Conservation (phyloP, 805 yeast genomes). For the Cyberlindnera sargentensis region DNA sequence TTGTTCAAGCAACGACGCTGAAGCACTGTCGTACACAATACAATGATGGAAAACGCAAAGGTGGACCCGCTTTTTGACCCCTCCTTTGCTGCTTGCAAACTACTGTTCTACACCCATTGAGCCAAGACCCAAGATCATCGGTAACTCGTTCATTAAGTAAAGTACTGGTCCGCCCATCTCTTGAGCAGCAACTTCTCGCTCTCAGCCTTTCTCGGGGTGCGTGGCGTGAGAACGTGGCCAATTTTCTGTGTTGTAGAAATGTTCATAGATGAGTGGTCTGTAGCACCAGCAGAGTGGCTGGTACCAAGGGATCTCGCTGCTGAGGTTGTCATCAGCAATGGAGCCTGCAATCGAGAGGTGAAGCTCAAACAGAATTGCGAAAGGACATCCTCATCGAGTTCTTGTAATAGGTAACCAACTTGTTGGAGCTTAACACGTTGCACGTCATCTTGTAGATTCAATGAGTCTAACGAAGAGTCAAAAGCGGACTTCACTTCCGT, state of each 20-base stretch:
- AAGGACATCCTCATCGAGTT: slow-evolving; percentile 10
- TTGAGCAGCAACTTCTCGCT: slow-evolving; percentile 39
- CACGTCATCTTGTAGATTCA: slow-evolving; percentile 7
- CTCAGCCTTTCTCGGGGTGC: slow-evolving; percentile 16
- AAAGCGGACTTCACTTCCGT: slow-evolving; percentile 4
- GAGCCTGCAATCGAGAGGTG: background rate
- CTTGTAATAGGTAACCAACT: slow-evolving; percentile 9
- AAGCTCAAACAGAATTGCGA: background rate
- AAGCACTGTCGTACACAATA: no score
- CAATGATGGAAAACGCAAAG: no score
- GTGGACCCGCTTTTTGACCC: no score
- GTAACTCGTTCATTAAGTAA: slow-evolving; percentile 4
- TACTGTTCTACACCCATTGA: background rate
- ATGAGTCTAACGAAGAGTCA: slow-evolving; percentile 1
- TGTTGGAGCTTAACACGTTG: slow-evolving; percentile 14
- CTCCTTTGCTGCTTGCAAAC: background rate
- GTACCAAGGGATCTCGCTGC: no score
- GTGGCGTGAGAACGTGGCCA: background rate
- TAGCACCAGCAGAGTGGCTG: no score
- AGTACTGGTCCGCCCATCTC: slow-evolving; percentile 40
- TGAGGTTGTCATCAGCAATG: background rate
- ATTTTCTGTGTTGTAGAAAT: background rate
- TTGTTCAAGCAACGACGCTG: no score
- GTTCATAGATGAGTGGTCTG: no score
- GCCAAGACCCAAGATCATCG: no score